phyloP scores from a whole-genome alignment of 192 early-diverging fungal genomes.

The Umbelopsis sp. region DNA sequence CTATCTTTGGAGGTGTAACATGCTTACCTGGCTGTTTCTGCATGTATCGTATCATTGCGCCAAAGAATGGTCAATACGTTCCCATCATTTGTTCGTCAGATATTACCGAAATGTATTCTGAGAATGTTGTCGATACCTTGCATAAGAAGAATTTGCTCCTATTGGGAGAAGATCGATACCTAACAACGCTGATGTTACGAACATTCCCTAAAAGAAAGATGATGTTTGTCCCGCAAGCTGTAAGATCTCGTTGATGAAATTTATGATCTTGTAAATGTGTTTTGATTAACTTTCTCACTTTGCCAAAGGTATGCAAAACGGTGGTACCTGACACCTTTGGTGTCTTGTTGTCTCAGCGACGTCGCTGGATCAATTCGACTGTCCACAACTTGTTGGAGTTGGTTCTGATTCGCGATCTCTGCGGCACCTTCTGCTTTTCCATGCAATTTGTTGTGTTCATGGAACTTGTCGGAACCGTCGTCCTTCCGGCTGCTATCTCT shows the following conservation, averaged over 20 bases:
- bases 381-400: constrained; percentile 86
- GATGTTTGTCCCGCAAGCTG: constrained; percentile 72
- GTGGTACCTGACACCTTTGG: constrained; percentile 69
- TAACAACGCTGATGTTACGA: constrained; percentile 77
- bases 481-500: constrained; percentile 87
- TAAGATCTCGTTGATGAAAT: constrained; percentile 17
- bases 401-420: constrained; percentile 80
- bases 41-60: constrained; percentile 76
- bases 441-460: constrained; percentile 97
- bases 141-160: constrained; percentile 77
- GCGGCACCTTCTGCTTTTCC: constrained; percentile 90
- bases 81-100: constrained; percentile 77
- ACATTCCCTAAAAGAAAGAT: constrained; percentile 76
- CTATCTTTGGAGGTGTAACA: constrained; percentile 71
- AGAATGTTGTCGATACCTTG: constrained; percentile 70
- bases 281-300: constrained; percentile 33
- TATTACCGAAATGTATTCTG: constrained; percentile 71
- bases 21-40: constrained; percentile 79
- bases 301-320: constrained; percentile 60
- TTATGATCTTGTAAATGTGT: neutral
- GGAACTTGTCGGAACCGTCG: constrained; percentile 91
- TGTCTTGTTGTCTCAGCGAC: constrained; percentile 75
- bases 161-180: constrained; percentile 76
- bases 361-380: constrained; percentile 89
- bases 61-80: constrained; percentile 65